Percentiles rank a stretch among this genome's conserved stretches.
phyloP scores from a whole-genome alignment of 768 basidiomycete genomes.

The Guyanaporus albipodus region DNA sequence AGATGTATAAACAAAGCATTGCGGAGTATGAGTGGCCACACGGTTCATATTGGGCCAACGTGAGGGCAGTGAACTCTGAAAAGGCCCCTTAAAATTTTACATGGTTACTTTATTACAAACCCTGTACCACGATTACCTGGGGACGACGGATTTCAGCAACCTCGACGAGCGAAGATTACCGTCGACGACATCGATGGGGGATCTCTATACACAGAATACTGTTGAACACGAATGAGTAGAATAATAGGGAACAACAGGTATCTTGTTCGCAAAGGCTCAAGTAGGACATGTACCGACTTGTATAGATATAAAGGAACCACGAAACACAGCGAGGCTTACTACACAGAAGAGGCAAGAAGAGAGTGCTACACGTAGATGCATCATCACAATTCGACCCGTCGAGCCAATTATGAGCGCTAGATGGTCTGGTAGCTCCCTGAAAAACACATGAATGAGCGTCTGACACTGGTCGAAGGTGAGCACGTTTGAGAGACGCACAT shows the following conservation, averaged over 20 bases:
- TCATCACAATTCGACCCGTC: conserved; percentile 8
- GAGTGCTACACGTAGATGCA: conserved; percentile 24
- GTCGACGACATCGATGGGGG: neutral
- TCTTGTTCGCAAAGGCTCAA: conserved; percentile 7
- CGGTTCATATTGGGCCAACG: conserved; percentile 41
- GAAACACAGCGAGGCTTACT: conserved; percentile 13
- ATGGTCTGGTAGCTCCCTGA: conserved; percentile 32
- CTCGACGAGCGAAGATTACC: neutral
- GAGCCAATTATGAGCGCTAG: conserved; percentile 11
- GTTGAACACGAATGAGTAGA: conserved; percentile 2
- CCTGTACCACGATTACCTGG: too few relatives aligned
- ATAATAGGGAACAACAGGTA: conserved; percentile 3
- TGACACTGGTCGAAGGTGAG: neutral
- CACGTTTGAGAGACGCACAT: conserved; percentile 42
- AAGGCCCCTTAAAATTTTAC: neutral
- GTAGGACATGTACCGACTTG: conserved; percentile 7
- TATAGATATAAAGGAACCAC: conserved; percentile 24
- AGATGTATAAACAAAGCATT: conserved; percentile 81
- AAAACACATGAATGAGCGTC: conserved; percentile 3
- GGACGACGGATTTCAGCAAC: neutral
- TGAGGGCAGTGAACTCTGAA: conserved; percentile 2
- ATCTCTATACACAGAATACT: conserved; percentile 2
- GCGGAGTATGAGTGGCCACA: conserved; percentile 82
- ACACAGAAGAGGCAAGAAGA: conserved; percentile 28
- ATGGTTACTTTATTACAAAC: neutral